These are phyloP conservation scores for Symmetrospora coprosmae DNA, from an alignment of 768 basidiomycete genomes.

Conservation along the genomic window DNA sequence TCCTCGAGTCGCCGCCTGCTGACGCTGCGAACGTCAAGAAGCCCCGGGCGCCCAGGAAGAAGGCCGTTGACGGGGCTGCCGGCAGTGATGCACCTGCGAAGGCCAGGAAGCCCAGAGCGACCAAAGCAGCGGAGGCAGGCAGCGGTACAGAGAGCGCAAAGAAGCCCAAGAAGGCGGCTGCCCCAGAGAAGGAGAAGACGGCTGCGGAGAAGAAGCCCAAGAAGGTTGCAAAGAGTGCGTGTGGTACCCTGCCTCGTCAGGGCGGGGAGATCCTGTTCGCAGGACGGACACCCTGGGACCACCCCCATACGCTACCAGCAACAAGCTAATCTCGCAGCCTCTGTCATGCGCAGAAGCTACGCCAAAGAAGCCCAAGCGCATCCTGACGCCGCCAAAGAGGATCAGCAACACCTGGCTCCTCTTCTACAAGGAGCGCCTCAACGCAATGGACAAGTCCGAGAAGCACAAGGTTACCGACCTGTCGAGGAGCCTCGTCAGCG, in stretches of 20 bases:
- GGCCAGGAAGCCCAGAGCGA: not conserved
- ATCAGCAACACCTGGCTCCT: slow-evolving; percentile 16
- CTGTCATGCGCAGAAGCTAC: not conserved
- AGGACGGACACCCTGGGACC: not conserved
- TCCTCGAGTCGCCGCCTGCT: too few species aligned
- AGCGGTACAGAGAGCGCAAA: not conserved
- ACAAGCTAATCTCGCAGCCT: too few species aligned
- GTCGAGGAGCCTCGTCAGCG: not conserved
- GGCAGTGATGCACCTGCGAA: too few species aligned
- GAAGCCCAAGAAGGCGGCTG: not conserved
- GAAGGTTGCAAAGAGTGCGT: not conserved
- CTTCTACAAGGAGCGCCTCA: slow-evolving; percentile 4
- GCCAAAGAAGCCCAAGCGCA: slow-evolving; percentile 11
- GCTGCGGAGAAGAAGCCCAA: slow-evolving; percentile 8
- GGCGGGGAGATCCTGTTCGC: not conserved
- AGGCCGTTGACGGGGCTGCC: too few species aligned
- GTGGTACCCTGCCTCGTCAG: not conserved
- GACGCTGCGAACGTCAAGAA: too few species aligned
- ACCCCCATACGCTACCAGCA: not conserved
- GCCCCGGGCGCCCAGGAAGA: not conserved
- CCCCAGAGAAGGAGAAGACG: slow-evolving; percentile 34
- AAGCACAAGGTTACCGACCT: slow-evolving; percentile 10
- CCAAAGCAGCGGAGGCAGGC: not conserved
- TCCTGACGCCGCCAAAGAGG: slow-evolving; percentile 14
- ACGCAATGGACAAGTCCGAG: not conserved